Base-by-base conservation (phyloP, 2,329 filamentous ascomycete genomes). In the Diaporthe nobilis region DNA sequence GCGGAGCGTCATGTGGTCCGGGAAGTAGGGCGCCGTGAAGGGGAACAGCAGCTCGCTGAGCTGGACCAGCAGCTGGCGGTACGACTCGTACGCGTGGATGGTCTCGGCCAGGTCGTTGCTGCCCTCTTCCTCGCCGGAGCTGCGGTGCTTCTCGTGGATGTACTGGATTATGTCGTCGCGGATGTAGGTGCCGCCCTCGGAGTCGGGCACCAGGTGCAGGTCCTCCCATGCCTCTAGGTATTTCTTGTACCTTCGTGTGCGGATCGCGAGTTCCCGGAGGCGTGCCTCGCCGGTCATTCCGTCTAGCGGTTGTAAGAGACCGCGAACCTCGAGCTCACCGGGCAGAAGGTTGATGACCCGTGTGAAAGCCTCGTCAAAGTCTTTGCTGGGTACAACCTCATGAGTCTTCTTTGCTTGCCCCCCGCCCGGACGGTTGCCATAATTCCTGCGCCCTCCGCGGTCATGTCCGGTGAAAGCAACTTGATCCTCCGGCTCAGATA, bases 1-100 rank as follows among this genome's bases (percentile, higher is more conserved):
- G 74, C 86, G 85, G 3, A 87, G 79, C 8, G 83, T 83, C 83
- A 87, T 86, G 74, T 87, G 86, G 74, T 87, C 85, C 4, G 84
- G 80, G 78, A 85, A 86, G 72, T 87, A 87, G 13, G 85, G 85
- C 10, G 81, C 81, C 10, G 84, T 84, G 79, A 82, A 85, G 5
- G 83, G 83, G 76, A 85, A 85, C 12, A 88, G 82, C 22, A 85
- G 77, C 28, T 80, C 80, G 0, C 84, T 82, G 37, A 87, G 80
- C 49, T 81, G 81, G 60, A 82, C 81, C 34, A 88, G 78, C 77
- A 87, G 85, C 31, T 78, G 80, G 25, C 86, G 84, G 78, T 84
- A 86, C 7, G 80, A 79, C 76, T 87, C 86, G 70, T 87, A 87
- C n/a, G 80, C 79, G 25, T 84, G 83, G 53, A 86, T 81, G 44